These are phyloP conservation scores for Lactarius hatsudake DNA, from an alignment of 768 basidiomycete species.

Conservation along the genomic window DNA sequence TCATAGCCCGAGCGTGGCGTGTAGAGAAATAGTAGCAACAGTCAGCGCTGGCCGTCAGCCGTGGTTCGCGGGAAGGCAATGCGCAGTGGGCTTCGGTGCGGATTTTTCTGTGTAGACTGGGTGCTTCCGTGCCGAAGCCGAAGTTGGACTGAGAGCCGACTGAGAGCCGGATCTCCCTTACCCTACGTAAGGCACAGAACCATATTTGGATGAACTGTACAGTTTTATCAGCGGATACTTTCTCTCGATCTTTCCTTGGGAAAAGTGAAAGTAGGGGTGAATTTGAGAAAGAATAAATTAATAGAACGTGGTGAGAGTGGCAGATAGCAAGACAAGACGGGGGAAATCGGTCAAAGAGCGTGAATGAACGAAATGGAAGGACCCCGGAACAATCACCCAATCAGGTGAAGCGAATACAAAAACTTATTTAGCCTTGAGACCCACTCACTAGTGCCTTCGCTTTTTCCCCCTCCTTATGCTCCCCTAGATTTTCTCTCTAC, in stretches of 20 bases:
- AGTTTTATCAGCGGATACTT: slow-evolving; percentile 7
- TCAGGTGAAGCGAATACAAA: slow-evolving; percentile 13
- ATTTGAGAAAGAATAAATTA: not conserved
- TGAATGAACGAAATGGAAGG: slow-evolving; percentile 17
- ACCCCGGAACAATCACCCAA: slow-evolving; percentile 24
- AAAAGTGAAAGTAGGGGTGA: not conserved
- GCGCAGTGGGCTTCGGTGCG: not conserved
- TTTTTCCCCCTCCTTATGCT: slow-evolving; percentile 21
- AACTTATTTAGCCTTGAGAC: slow-evolving; percentile 18
- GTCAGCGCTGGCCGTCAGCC: not conserved
- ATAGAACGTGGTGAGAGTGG: not conserved
- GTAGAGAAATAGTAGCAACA: not conserved
- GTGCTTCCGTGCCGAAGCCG: slow-evolving; percentile 23
- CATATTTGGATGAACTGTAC: slow-evolving; percentile 18
- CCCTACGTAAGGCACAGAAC: slow-evolving; percentile 22
- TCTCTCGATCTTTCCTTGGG: not conserved
- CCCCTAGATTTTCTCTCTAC: slow-evolving; percentile 24
- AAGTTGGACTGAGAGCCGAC: slow-evolving; percentile 4
- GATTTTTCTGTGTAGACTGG: not conserved
- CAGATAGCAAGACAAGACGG: not conserved
- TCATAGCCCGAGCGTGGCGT: not conserved
- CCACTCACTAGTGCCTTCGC: slow-evolving; percentile 7
- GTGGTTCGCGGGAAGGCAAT: slow-evolving; percentile 11
- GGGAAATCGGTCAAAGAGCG: slow-evolving; percentile 11
- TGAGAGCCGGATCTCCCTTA: slow-evolving; percentile 17